Evolutionary conservation across 1,284 basidiomycete species (phyloP).

Genomic region (Exobasidium rhododendri): DNA sequence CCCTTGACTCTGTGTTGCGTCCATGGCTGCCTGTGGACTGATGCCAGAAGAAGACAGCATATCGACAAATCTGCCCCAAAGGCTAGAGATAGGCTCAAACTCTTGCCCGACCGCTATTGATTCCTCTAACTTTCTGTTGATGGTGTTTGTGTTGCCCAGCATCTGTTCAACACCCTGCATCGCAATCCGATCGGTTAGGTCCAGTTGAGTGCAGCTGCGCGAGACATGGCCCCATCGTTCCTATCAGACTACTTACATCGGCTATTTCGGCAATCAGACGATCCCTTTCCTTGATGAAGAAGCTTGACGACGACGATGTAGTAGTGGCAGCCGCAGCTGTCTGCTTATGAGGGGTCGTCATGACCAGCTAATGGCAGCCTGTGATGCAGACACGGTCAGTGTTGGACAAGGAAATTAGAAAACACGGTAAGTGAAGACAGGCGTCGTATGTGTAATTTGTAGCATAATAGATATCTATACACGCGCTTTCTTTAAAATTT

Average conservation of each 20-base stretch:
- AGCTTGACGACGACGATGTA: conserved; percentile 46
- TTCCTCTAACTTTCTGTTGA: conserved; percentile 89
- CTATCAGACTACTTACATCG: conserved; percentile 3
- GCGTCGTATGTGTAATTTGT: too few species aligned
- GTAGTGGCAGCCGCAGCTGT: too few species aligned
- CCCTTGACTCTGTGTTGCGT: not conserved
- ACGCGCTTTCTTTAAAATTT: too few species aligned
- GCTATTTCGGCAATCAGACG: conserved; percentile 69
- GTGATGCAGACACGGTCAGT: too few species aligned
- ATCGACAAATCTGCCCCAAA: conserved; percentile 79
- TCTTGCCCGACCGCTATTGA: conserved; percentile 86
- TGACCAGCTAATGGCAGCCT: not conserved
- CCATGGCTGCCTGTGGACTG: not conserved
- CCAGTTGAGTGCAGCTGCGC: not conserved
- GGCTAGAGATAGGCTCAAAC: conserved; percentile 79
- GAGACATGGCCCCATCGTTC: too few species aligned
- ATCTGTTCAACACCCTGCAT: conserved; percentile 82
- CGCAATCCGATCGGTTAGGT: not conserved
- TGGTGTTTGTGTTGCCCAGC: conserved; percentile 76
- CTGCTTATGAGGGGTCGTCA: not conserved
- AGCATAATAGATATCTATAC: too few species aligned
- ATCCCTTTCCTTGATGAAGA: conserved; percentile 75
- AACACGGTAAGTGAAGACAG: too few species aligned
- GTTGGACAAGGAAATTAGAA: too few species aligned
- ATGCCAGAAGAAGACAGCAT: conserved; percentile 62